Evolutionary conservation across 805 yeast species (phyloP), one percentile per base, ranked within the genome.

Genomic region (Lipomyces japonicus): DNA sequence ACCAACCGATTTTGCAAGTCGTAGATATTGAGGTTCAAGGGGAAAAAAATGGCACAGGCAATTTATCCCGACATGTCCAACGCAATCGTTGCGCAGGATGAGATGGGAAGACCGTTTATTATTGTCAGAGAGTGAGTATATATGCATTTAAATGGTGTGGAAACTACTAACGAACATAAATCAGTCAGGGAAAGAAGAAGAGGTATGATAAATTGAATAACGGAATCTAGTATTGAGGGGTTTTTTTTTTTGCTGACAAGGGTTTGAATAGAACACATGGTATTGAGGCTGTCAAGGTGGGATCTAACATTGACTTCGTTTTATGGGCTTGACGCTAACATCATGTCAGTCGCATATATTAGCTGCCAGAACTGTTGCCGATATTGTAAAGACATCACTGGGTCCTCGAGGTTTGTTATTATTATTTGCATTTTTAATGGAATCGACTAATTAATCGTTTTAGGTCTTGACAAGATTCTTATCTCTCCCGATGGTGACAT

Each of bases 51-150:
- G 85, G 42, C 43, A 16, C 51, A 46, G 28, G 35, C 45, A 36
- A 48, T 55, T 22, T 41, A 50, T 9, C 96, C 96, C 36, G 98
- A 93, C 69, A 75, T 93, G 78, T 90, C 97, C 61, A 93, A 95
- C 65, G 98, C 98, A 70, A 89, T 93, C 63, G 88, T 93, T 74
- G 97, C 98, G 2, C 98, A 91, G 71, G 99, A 93, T 68, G 99
- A 93, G 70, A 87, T 86, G 90, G 99, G 99, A 19, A 83, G 98
- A 70, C 99, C 99, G 19, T 88, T 93, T 68, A 91, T 93, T 65
- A 93, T 93, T 67, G 99, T 93, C 46, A 81, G 93, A 67, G 99
- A 93, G 67, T 79, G 71, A 65, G 81, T 79, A 18, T 26, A 3
- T 9, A 5, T 19, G 14, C 22, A 10, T 18, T 31, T 3, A 4